Evolutionary conservation across 495 filamentous ascomycete genomes (phyloP), one percentile per base, ranked within the genome.

Genomic region (Pseudevernia furfuracea): DNA sequence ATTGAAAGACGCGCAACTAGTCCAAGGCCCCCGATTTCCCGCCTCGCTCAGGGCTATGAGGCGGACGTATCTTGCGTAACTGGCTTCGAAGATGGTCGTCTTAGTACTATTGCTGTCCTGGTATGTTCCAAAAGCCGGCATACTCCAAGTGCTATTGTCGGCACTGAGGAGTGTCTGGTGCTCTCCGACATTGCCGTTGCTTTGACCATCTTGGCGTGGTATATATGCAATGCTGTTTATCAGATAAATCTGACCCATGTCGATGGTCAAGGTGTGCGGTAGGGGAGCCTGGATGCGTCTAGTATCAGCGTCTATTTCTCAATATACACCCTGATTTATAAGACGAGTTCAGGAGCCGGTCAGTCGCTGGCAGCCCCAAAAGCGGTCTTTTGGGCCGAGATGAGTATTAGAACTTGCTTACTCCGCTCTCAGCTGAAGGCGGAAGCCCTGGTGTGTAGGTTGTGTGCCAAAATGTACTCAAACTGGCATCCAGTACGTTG

Each of bases 61-160:
- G 21, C 71, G 74, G 43, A 82, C 70, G 61, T 78, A 84, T 32
- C 73, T 74, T 7, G 76, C 76, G 5, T 67, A 62, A 4, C 57
- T 67, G 15, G 75, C 72, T 4, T 75, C 69, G 56, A 78, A 80
- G 43, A 74, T 75, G 21, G 75, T 71, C 19, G 76, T 70, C 63
- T 79, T 77, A 46, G 70, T 70, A 10, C 74, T 73, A 6, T 72
- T 72, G 36, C 74, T 74, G 17, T 76, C 73, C 14, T 72, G 60
- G 72, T 77, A 84, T 10, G 74, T 78, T 15, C 80, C 81, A 60
- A 73, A 74, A 3, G 80, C 78, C 10, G 62, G 58, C 12, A 41
- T 70, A 36, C 4, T 30, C 74, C 74, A 82, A 23, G 52, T 74
- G 8, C 61, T 62, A 14, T 72, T 72, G 55, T 84, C 76, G 0